phyloP scores from a whole-genome alignment of 2,329 filamentous ascomycete species.

The Alternaria infectoria region DNA sequence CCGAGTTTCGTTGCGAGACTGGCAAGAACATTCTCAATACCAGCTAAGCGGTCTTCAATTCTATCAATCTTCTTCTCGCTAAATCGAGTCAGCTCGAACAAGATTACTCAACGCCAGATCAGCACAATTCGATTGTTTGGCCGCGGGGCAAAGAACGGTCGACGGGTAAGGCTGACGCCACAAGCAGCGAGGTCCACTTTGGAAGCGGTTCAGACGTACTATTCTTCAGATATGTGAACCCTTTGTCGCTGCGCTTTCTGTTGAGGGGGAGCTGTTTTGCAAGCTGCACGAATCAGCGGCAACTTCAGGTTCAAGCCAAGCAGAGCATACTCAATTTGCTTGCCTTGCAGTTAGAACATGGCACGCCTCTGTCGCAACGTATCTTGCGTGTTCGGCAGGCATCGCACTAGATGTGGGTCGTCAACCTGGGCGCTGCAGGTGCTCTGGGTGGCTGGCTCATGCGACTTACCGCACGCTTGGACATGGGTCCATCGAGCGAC shows the following conservation, averaged over 20 bases:
- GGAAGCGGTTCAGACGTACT: constrained; percentile 29
- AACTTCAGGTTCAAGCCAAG: neutral
- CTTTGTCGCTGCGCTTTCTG: constrained; percentile 43
- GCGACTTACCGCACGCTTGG: constrained; percentile 39
- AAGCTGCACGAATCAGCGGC: constrained; percentile 30
- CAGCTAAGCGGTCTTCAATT: constrained; percentile 57
- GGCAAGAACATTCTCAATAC: constrained; percentile 55
- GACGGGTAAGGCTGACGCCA: neutral
- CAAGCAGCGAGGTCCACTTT: neutral
- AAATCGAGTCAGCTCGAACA: constrained; percentile 7
- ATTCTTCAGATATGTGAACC: constrained; percentile 47
- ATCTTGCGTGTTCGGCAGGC: constrained; percentile 45
- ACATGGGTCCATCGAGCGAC: constrained; percentile 31
- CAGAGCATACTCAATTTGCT: constrained; percentile 42
- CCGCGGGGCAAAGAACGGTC: neutral
- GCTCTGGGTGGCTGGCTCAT: neutral
- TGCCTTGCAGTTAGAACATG: constrained; percentile 47
- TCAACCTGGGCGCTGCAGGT: constrained; percentile 5
- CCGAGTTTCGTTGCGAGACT: constrained; percentile 41
- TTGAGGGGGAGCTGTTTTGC: constrained; percentile 40
- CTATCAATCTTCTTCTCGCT: constrained; percentile 62
- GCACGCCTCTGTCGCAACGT: constrained; percentile 40
- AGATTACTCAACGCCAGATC: neutral
- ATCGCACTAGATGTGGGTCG: constrained; percentile 36
- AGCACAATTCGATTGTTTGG: neutral